phyloP scores from a whole-genome alignment of 345 rosid species.

The Citrus australasica region DNA sequence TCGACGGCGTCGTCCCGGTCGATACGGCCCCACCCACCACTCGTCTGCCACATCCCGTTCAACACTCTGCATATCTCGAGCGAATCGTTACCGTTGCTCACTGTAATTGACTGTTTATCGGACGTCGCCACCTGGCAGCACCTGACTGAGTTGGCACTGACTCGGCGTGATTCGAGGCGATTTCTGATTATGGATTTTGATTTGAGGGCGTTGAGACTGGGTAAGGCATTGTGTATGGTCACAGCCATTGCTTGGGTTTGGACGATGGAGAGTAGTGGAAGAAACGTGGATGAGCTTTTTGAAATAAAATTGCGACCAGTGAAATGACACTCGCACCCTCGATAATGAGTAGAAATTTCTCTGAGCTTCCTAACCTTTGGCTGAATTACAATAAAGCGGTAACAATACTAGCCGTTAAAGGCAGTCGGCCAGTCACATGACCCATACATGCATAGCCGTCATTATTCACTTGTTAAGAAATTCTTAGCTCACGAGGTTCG shows the following conservation, averaged over 20 bases:
- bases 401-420: not conserved
- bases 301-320: not conserved
- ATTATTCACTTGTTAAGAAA: too few relatives aligned
- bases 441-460: not conserved
- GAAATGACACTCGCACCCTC: not conserved
- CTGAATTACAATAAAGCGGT: too few relatives aligned
- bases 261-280: not conserved
- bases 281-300: not conserved
- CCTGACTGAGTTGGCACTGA: conserved; percentile 27
- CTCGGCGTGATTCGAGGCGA: conserved; percentile 20
- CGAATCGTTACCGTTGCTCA: conserved; percentile 80
- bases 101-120: conserved; percentile 40
- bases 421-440: not conserved
- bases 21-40: conserved; percentile 89
- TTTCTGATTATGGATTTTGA: conserved; percentile 6
- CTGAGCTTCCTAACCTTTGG: too few relatives aligned
- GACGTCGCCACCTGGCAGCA: conserved; percentile 39
- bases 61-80: conserved; percentile 78
- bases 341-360: too few relatives aligned
- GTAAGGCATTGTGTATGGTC: conserved; percentile 30
- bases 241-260: conserved; percentile 19
- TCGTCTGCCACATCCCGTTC: conserved; percentile 94
- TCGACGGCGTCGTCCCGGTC: conserved; percentile 81
- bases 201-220: conserved; percentile 29
- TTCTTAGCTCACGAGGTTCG: not conserved